Evolutionary conservation across 345 rosid genomes (phyloP).

Genomic region (Pugionium dolabratum): DNA sequence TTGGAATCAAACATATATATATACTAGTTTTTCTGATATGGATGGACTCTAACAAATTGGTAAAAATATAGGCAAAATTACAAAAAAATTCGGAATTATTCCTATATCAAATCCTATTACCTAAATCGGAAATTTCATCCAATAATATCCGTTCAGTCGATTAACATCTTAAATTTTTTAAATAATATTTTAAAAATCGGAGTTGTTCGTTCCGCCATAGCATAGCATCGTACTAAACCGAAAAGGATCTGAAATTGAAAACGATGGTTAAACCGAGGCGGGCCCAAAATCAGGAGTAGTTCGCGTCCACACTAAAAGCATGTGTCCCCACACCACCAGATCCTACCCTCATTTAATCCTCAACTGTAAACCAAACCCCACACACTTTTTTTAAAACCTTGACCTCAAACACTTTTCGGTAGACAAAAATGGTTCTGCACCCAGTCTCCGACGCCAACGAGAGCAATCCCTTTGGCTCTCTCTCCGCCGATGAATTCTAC

Average conservation of each 20-base stretch:
- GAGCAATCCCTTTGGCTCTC: conserved; percentile 64
- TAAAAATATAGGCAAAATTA: too few species aligned
- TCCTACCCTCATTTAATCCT: conserved; percentile 20
- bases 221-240: too few species aligned
- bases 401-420: not conserved
- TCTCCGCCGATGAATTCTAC: conserved; percentile 73
- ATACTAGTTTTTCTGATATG: too few species aligned
- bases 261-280: not conserved
- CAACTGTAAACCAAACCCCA: conserved; percentile 28
- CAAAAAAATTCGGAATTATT: too few species aligned
- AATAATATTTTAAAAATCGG: too few species aligned
- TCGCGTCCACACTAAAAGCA: conserved; percentile 36
- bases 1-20: too few species aligned
- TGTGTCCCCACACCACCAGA: conserved; percentile 31
- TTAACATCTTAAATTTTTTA: too few species aligned
- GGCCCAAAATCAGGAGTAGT: conserved; percentile 30
- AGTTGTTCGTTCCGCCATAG: too few species aligned
- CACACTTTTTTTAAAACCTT: not conserved
- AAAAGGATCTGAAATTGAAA: not conserved
- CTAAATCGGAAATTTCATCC: too few species aligned
- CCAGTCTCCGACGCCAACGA: conserved; percentile 79
- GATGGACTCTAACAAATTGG: too few species aligned
- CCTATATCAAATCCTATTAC: too few species aligned
- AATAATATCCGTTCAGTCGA: too few species aligned
- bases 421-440: conserved; percentile 50